Percentiles rank a stretch among this genome's conserved stretches.
phyloP scores from a whole-genome alignment of 2,329 filamentous ascomycete species.

The Penicillium sp. region DNA sequence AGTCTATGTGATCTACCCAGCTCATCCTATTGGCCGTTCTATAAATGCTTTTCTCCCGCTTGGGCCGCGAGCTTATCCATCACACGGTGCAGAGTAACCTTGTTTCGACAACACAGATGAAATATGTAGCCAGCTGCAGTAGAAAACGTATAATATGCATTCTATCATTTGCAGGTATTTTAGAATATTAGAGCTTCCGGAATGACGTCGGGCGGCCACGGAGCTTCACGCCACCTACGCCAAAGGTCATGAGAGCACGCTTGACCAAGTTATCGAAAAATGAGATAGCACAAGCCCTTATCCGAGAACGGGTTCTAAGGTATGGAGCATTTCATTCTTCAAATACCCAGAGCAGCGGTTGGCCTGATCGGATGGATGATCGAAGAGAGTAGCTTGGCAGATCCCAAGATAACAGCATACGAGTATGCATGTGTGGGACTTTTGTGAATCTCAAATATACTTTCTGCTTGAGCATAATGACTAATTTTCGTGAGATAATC shows the following conservation, averaged over 20 bases:
- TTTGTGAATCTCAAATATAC: no score
- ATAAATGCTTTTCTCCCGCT: slow-evolving; percentile 3
- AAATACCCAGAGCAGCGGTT: neutral
- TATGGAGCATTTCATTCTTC: neutral
- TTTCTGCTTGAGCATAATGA: no score
- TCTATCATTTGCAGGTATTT: neutral
- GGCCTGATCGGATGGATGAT: neutral
- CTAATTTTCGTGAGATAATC: no score
- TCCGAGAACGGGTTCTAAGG: neutral
- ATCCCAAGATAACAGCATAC: neutral
- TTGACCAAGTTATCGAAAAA: neutral
- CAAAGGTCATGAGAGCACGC: neutral
- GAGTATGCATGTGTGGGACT: no score
- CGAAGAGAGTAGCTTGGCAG: neutral
- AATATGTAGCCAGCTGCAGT: neutral
- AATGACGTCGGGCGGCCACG: neutral
- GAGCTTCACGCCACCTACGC: neutral
- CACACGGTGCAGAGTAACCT: neutral
- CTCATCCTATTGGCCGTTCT: neutral
- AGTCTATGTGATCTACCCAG: neutral
- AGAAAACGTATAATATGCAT: neutral
- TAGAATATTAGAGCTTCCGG: neutral
- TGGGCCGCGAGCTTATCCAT: slow-evolving; percentile 1
- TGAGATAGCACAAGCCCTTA: neutral
- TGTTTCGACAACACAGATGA: neutral